These are phyloP conservation scores for Mycocentrospora acerina DNA, from an alignment of 2,329 filamentous ascomycete genomes.

Conservation along the genomic window DNA sequence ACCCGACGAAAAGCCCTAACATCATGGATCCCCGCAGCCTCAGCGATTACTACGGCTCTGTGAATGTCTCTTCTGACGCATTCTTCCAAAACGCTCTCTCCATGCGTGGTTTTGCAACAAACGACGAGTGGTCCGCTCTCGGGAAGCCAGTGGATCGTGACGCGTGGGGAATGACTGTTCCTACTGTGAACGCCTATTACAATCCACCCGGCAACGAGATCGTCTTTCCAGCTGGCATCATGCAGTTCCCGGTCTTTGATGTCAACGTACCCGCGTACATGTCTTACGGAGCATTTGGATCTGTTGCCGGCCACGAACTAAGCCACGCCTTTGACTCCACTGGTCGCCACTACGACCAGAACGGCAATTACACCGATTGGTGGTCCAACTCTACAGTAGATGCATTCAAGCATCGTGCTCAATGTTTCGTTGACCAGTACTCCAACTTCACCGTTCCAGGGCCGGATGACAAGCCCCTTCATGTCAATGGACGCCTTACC, in stretches of 20 bases:
- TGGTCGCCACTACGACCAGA: conserved; percentile 65
- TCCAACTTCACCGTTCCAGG: conserved; percentile 60
- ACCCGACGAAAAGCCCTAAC: conserved; percentile 62
- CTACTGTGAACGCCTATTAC: conserved; percentile 65
- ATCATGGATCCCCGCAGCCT: conserved; percentile 60
- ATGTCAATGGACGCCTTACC: conserved; percentile 65
- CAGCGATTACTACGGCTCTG: conserved; percentile 56
- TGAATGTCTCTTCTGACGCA: conserved; percentile 53
- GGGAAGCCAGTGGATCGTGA: conserved; percentile 62
- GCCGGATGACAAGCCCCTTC: conserved; percentile 57
- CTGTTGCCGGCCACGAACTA: conserved; percentile 68
- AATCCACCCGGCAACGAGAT: conserved; percentile 67
- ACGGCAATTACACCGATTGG: conserved; percentile 66
- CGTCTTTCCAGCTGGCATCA: conserved; percentile 67
- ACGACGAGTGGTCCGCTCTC: conserved; percentile 58
- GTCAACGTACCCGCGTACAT: conserved; percentile 64
- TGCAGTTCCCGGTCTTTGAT: conserved; percentile 69
- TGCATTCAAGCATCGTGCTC: conserved; percentile 59
- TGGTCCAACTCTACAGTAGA: conserved; percentile 63
- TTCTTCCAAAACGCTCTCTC: conserved; percentile 62
- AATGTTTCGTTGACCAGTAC: conserved; percentile 72
- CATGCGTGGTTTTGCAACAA: conserved; percentile 51
- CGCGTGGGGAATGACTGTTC: conserved; percentile 62
- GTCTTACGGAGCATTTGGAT: conserved; percentile 68
- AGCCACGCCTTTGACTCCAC: conserved; percentile 70